A percentile compares a stretch with the other conserved stretches of the same genome.
phyloP scores from a whole-genome alignment of 2,329 filamentous ascomycete species.

The Cladosporium halotolerans region DNA sequence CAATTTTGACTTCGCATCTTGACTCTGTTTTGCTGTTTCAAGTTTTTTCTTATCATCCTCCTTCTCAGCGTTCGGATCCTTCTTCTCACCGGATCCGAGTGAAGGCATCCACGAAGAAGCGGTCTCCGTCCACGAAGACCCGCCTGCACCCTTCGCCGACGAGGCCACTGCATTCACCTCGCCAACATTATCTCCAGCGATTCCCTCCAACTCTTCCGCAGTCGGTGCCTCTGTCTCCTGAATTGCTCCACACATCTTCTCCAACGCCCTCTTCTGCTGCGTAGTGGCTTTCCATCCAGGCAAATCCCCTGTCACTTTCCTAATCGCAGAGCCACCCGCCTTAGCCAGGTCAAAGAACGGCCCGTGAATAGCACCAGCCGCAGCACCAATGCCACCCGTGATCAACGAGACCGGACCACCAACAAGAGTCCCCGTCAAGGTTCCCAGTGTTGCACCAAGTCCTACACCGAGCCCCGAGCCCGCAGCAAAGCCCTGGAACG shows the following conservation, averaged over 20 bases:
- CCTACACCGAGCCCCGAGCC: slow-evolving; percentile 27
- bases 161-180: background rate
- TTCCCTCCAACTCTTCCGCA: slow-evolving; percentile 16
- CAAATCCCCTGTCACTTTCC: slow-evolving; percentile 24
- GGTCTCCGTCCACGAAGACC: background rate
- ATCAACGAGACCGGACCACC: slow-evolving; percentile 23
- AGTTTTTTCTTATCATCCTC: background rate
- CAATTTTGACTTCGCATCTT: background rate
- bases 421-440: slow-evolving; percentile 27
- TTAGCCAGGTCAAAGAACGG: slow-evolving; percentile 27
- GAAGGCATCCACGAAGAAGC: slow-evolving; percentile 1
- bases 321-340: slow-evolving; percentile 19
- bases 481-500: slow-evolving; percentile 27
- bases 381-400: slow-evolving; percentile 24
- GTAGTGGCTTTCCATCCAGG: slow-evolving; percentile 26
- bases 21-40: background rate
- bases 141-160: background rate
- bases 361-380: slow-evolving; percentile 23
- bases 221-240: slow-evolving; percentile 24
- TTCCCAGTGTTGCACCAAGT: slow-evolving; percentile 23
- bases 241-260: slow-evolving; percentile 28
- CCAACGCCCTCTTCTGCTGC: slow-evolving; percentile 27
- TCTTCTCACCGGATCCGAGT: background rate
- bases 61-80: background rate
- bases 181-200: background rate